phyloP scores from a whole-genome alignment of 495 filamentous ascomycete species.

The Podospora bellae-mahoneyi region DNA sequence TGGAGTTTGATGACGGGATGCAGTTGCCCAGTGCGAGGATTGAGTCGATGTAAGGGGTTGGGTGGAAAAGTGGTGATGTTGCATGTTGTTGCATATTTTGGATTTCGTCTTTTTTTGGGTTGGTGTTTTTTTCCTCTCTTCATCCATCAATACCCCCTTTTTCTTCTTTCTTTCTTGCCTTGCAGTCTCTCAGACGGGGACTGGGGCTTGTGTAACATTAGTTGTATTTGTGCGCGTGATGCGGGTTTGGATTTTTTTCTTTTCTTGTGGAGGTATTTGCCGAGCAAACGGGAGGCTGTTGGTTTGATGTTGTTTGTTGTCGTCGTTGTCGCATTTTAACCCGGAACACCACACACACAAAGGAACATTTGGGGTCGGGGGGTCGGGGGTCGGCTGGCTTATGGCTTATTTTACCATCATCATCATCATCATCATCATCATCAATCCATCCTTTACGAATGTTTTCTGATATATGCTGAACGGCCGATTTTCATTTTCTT shows the following conservation, averaged over 20 bases:
- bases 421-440: too few species aligned
- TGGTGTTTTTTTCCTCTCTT: constrained; percentile 11
- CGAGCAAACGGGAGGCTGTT: background rate
- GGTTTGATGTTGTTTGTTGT: too few species aligned
- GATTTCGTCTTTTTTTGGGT: constrained; percentile 1
- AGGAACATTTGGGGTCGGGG: too few species aligned
- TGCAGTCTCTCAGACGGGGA: background rate
- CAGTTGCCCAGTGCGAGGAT: constrained; percentile 49
- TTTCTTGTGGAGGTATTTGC: background rate
- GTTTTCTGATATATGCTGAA: constrained; percentile 19
- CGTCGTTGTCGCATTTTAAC: too few species aligned
- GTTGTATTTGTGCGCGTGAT: background rate
- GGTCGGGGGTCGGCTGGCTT: too few species aligned
- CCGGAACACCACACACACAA: too few species aligned
- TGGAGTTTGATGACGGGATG: constrained; percentile 46
- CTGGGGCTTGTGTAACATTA: constrained; percentile 21
- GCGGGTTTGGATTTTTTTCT: too few species aligned
- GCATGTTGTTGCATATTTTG: background rate
- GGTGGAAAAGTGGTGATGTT: background rate
- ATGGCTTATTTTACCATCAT: too few species aligned
- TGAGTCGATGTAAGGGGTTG: constrained; percentile 38
- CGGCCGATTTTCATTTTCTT: constrained; percentile 16
- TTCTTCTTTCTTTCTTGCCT: constrained; percentile 2
- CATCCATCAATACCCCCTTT: constrained; percentile 27
- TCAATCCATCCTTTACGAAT: background rate